These are phyloP conservation scores for Entomortierella parvispora DNA, from an alignment of 192 early-diverging fungal species.

Conservation along the genomic window DNA sequence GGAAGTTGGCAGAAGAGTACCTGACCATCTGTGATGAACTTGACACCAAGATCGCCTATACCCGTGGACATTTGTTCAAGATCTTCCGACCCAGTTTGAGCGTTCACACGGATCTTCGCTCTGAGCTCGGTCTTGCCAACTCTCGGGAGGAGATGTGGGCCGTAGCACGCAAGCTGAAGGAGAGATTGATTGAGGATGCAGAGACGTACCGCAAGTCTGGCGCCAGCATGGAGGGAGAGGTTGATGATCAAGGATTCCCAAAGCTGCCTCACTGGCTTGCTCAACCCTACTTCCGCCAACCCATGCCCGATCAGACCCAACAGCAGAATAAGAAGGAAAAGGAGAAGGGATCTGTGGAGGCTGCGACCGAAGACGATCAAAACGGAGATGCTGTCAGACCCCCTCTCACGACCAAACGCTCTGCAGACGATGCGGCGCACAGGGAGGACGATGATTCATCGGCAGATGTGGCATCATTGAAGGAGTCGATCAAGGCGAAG, in stretches of 20 bases:
- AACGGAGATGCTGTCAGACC: background rate
- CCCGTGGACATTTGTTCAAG: constrained; percentile 94
- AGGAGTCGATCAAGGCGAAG: background rate
- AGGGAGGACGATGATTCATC: constrained; percentile 12
- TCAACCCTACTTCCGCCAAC: constrained; percentile 74
- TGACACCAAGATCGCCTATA: constrained; percentile 73
- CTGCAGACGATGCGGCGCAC: constrained; percentile 28
- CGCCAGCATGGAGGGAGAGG: constrained; percentile 34
- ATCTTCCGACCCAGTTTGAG: constrained; percentile 82
- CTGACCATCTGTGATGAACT: constrained; percentile 79
- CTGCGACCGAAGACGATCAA: background rate
- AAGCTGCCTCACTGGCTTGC: constrained; percentile 73
- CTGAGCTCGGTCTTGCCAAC: constrained; percentile 68
- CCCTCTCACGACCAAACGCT: constrained; percentile 7
- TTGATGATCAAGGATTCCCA: constrained; percentile 61
- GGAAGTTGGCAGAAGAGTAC: constrained; percentile 90
- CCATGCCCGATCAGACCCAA: constrained; percentile 38
- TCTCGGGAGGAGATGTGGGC: constrained; percentile 68
- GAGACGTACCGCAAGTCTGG: constrained; percentile 13
- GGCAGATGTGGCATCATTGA: background rate
- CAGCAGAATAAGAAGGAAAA: constrained; percentile 7
- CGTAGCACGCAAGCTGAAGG: constrained; percentile 67
- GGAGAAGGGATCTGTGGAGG: background rate
- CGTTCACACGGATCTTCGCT: constrained; percentile 83
- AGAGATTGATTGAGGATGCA: constrained; percentile 54